Percentiles rank a stretch among this genome's conserved stretches.
These are phyloP conservation scores for Solanum tarijense DNA, from an alignment of 257 asterid species.

Conservation along the genomic window DNA sequence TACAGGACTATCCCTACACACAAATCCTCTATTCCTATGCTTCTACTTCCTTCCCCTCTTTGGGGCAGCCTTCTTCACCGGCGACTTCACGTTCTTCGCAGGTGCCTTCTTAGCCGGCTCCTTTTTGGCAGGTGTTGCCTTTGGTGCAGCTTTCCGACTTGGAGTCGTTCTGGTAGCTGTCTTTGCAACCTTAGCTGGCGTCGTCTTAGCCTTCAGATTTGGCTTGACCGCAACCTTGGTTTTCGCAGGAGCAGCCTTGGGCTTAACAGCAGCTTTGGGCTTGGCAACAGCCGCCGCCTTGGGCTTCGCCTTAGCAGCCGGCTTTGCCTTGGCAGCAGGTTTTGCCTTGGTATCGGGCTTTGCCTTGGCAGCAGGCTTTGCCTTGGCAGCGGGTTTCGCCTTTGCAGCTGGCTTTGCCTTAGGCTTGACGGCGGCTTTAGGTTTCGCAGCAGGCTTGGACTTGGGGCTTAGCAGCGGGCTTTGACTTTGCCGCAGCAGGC, in stretches of 20 bases:
- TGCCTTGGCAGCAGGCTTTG: constrained; percentile 19
- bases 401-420: constrained; percentile 20
- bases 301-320: constrained; percentile 17
- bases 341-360: constrained; percentile 18
- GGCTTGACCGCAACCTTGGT: constrained; percentile 32
- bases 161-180: constrained; percentile 45
- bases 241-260: constrained; percentile 33
- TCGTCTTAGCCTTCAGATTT: constrained; percentile 40
- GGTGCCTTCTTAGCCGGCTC: constrained; percentile 28
- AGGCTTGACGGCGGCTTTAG: neutral
- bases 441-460: constrained; percentile 5
- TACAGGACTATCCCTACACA: constrained; percentile 43
- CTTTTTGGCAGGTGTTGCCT: constrained; percentile 25
- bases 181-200: constrained; percentile 39
- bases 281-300: neutral
- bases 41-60: constrained; percentile 36
- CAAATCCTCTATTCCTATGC: constrained; percentile 9
- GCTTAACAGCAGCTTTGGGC: constrained; percentile 11
- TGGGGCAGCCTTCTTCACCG: constrained; percentile 30
- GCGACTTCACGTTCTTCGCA: constrained; percentile 22
- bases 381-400: constrained; percentile 26
- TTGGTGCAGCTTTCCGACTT: constrained; percentile 23
- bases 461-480: constrained; percentile 11
- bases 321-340: constrained; percentile 22
- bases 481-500: constrained; percentile 5